Evolutionary conservation across 768 basidiomycete genomes (phyloP), one percentile per base, ranked within the genome.

Genomic region (Suillus subaureus): DNA sequence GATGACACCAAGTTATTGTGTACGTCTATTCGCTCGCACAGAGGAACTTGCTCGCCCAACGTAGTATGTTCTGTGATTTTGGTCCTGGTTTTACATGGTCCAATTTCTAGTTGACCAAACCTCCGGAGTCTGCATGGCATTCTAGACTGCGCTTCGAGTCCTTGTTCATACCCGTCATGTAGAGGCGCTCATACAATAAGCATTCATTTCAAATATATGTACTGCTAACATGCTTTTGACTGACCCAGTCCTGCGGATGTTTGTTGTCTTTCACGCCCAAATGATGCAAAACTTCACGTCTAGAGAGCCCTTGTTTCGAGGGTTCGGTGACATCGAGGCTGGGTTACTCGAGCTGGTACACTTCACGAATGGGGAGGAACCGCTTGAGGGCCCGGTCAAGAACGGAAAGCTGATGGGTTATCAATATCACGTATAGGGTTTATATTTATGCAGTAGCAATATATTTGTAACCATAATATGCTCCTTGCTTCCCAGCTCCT

Each of bases 351-450:
- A 68, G 70, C 81, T 76, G 85, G 84, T 83, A 82, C 68, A 81
- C 77, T 79, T 70, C 72, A 65, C 65, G 61, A 60, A 57, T 12
- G 62, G 58, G 76, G 77, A 80, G 82, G 80, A 86, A 83, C 84
- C 80, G 79, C 72, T 69, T 71, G 68, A 64, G 66, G 67, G 66
- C 70, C 70, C 71, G 68, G 81, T 78, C 81, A 81, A 86, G 85
- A 86, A 86, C 85, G 85, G 85, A 86, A 84, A 86, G 81, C 85
- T 86, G 85, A 86, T 75, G 77, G 75, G 74, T 64, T 55, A 33
- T 55, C 54, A 13, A 35, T 55, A 35, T 35, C 31, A 55, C 31
- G 11, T 55, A 55, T 55, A 33, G 54, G 28, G 54, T 55, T n/a
- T 35, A 55, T 35, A 35, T 55, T 55, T 55, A 35, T 33, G 31